Base-by-base conservation (phyloP, 768 basidiomycete species). In the Tephrocybe sp. region DNA sequence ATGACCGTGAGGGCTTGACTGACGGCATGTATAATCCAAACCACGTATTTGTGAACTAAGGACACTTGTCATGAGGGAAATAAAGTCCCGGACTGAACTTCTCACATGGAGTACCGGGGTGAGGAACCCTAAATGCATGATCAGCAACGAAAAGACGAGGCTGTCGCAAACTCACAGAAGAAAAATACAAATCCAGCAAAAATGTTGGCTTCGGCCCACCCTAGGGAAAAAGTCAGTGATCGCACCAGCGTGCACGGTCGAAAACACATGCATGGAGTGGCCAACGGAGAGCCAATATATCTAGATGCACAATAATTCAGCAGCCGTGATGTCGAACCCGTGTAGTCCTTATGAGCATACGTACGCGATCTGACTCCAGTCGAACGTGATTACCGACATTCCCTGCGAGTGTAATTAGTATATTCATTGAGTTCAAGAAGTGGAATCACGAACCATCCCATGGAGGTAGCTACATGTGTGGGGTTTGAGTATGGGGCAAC, bases 191-290 rank as follows among this genome's bases (percentile, higher is more conserved):
- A 83, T 22, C 84, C 81, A 38, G 62, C 68, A 9, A 76, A 66
- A 44, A 89, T 71, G 63, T 89, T 89, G 5, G 84, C 86, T 61
- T 85, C 81, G 2, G 86, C 86, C 87, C 87, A 89, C 86, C 87
- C 45, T 47, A 25, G 1, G 26, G 34, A 22, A 6, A 26, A 25
- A 13, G 22, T 43, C 3, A 43, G 16, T 22, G 3, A 6, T 28
- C 25, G 16, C 0, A 30, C 21, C 3, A 5, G 12, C 7, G 3
- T 13, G 24, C 16, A 44, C 5, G 25, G 21, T 19, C 22, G 26
- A 35, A 24, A 42, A 21, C 53, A 72, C 72, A 74, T n/a, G n/a
- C n/a, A n/a, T 35, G 73, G 74, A 15, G 73, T 75, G 18, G 74
- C 72, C 25, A 75, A 66, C 3, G 87, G 87, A 37, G 77, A 77